Evolutionary conservation across 495 filamentous ascomycete genomes (phyloP).

Genomic region (Hypoxylon rickii): DNA sequence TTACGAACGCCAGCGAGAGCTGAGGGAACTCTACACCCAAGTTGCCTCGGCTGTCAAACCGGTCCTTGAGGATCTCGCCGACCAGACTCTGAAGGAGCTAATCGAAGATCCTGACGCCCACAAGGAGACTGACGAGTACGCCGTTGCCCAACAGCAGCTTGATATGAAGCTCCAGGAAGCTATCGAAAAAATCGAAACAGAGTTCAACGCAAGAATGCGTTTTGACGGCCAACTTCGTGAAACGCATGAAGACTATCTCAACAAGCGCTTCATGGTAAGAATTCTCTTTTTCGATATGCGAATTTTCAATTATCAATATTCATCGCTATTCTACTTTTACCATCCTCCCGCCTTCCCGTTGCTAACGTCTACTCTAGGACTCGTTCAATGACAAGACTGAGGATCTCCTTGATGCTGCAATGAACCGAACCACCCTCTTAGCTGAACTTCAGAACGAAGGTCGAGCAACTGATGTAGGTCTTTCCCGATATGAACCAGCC

Average conservation of each 20-base stretch:
- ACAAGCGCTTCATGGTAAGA: slow-evolving; percentile 33
- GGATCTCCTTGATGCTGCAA: slow-evolving; percentile 42
- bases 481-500: background rate
- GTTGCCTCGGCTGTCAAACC: slow-evolving; percentile 48
- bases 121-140: slow-evolving; percentile 42
- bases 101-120: slow-evolving; percentile 36
- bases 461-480: slow-evolving; percentile 47
- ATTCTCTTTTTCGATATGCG: background rate
- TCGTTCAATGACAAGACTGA: slow-evolving; percentile 40
- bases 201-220: slow-evolving; percentile 10
- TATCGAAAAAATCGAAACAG: slow-evolving; percentile 23
- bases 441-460: slow-evolving; percentile 43
- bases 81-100: slow-evolving; percentile 44
- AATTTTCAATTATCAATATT: too few relatives aligned
- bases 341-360: slow-evolving; percentile 11
- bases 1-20: slow-evolving; percentile 50
- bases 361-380: slow-evolving; percentile 25
- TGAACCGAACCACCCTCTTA: slow-evolving; percentile 41
- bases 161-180: slow-evolving; percentile 31
- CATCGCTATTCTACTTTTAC: background rate
- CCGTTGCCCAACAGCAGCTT: slow-evolving; percentile 36
- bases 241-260: slow-evolving; percentile 6
- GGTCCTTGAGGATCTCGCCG: slow-evolving; percentile 48
- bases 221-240: slow-evolving; percentile 27
- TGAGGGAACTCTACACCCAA: slow-evolving; percentile 45